These are phyloP conservation scores for Leccinum subgranulosum DNA, from an alignment of 768 basidiomycete species.

Conservation along the genomic window DNA sequence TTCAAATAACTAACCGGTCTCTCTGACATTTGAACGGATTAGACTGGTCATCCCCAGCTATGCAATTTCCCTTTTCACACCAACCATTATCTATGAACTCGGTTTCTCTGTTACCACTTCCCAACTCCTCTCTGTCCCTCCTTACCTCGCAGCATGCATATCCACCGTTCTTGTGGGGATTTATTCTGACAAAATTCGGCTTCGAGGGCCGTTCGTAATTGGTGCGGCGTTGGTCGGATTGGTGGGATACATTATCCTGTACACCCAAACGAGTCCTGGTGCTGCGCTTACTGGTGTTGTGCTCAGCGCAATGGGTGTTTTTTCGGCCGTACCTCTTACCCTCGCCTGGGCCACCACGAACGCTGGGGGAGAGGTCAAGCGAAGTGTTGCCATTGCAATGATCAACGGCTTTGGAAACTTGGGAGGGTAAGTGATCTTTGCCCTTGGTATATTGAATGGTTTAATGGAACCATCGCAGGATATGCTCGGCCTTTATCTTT, in stretches of 20 bases:
- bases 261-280: constrained; percentile 24
- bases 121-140: constrained; percentile 45
- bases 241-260: constrained; percentile 47
- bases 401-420: constrained; percentile 54
- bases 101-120: constrained; percentile 49
- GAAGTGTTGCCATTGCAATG: constrained; percentile 48
- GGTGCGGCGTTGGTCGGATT: constrained; percentile 36
- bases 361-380: constrained; percentile 52
- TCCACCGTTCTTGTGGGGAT: constrained; percentile 37
- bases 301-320: constrained; percentile 48
- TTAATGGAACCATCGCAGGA: constrained; percentile 20
- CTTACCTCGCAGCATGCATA: constrained; percentile 42
- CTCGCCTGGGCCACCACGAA: constrained; percentile 55
- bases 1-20: not conserved
- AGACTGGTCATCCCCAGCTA: constrained; percentile 44
- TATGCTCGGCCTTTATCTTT: constrained; percentile 42
- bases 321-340: constrained; percentile 39
- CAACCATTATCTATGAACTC: constrained; percentile 45
- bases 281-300: constrained; percentile 42
- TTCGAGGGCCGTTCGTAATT: constrained; percentile 48
- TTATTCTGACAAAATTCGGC: constrained; percentile 39
- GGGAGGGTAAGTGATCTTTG: constrained; percentile 41
- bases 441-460: not conserved
- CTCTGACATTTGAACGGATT: constrained; percentile 5
- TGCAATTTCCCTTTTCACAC: constrained; percentile 44